Percentiles rank a stretch among this genome's conserved stretches.
These are phyloP conservation scores for Primulina eburnea DNA, from an alignment of 257 asterid genomes.

Conservation along the genomic window DNA sequence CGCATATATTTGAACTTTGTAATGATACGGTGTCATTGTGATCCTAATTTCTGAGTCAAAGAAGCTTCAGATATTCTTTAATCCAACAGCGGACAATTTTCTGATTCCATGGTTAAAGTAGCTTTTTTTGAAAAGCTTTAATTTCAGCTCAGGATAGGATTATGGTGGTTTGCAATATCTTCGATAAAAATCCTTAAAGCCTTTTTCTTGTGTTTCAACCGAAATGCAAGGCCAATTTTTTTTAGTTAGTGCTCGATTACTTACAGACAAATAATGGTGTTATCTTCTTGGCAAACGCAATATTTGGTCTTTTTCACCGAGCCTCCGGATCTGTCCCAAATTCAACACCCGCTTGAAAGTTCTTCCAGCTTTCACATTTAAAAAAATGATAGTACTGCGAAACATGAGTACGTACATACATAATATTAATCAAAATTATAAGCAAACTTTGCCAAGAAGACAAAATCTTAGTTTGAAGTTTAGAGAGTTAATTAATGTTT, in stretches of 20 bases:
- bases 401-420: neutral
- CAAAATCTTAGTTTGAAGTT: constrained; percentile 7
- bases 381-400: too few species aligned
- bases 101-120: neutral
- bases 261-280: neutral
- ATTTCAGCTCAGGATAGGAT: neutral
- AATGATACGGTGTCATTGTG: neutral
- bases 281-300: neutral
- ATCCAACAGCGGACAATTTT: neutral
- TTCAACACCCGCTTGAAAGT: too few species aligned
- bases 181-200: neutral
- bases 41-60: too few species aligned
- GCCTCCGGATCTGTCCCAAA: too few species aligned
- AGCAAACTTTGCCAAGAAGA: constrained; percentile 12
- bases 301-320: too few species aligned
- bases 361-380: too few species aligned
- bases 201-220: neutral
- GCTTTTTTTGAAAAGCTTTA: neutral
- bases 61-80: neutral
- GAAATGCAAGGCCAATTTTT: neutral
- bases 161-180: neutral
- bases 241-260: neutral
- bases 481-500: neutral
- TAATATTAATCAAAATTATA: neutral
- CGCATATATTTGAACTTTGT: neutral